A percentile compares a stretch with the other conserved stretches of the same genome.
Conservation (phyloP, 1,284 basidiomycete species). For the Meripilus lineatus region DNA sequence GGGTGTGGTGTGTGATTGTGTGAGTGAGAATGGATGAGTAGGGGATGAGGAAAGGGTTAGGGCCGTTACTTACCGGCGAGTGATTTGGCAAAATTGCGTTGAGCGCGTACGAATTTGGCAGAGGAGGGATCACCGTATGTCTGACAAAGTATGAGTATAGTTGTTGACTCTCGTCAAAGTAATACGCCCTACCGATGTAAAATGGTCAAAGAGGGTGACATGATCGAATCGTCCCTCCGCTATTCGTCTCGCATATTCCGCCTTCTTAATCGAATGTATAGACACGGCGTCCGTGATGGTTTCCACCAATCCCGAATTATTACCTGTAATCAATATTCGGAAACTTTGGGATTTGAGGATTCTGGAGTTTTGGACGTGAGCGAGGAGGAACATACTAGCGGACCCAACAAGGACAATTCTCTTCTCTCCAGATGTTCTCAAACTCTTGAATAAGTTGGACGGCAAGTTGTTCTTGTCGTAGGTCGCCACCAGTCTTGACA, state of each 20-base stretch:
- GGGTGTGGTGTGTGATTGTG: not conserved
- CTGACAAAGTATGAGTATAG: slow-evolving; percentile 33
- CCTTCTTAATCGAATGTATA: slow-evolving; percentile 99
- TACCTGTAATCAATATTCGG: slow-evolving; percentile 92
- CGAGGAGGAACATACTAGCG: slow-evolving; percentile 64
- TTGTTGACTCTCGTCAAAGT: not conserved
- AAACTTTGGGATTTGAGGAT: slow-evolving; percentile 23
- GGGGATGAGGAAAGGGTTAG: not conserved
- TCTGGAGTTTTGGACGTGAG: not conserved
- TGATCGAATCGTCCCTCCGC: slow-evolving; percentile 78
- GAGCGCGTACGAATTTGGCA: slow-evolving; percentile 80
- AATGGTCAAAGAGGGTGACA: slow-evolving; percentile 88
- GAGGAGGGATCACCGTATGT: slow-evolving; percentile 89
- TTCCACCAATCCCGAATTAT: slow-evolving; percentile 89
- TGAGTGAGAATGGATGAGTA: not conserved
- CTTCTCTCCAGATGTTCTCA: slow-evolving; percentile 92
- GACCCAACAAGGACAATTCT: slow-evolving; percentile 87
- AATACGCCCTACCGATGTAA: slow-evolving; percentile 60
- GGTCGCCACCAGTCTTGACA: slow-evolving; percentile 96
- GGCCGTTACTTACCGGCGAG: slow-evolving; percentile 61
- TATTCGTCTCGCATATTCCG: slow-evolving; percentile 88
- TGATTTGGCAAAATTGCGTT: slow-evolving; percentile 91
- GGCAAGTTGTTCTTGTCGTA: slow-evolving; percentile 97
- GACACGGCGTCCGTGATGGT: slow-evolving; percentile 97
- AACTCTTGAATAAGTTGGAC: slow-evolving; percentile 95